Percentiles rank a stretch among this genome's conserved stretches.
phyloP scores from a whole-genome alignment of 2,329 filamentous ascomycete genomes.

The Penicillium sp. region DNA sequence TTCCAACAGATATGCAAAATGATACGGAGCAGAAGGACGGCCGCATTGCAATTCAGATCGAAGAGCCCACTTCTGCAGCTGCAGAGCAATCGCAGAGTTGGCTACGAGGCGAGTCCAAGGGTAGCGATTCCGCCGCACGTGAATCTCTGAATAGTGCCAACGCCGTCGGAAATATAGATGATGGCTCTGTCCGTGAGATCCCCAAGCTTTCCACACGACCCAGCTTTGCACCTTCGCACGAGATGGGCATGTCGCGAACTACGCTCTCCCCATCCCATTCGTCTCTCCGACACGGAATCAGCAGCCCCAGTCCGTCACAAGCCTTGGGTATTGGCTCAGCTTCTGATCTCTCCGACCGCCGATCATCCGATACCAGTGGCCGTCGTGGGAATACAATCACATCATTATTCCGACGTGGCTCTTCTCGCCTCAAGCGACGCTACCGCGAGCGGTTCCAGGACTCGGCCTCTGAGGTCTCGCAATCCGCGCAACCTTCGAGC shows the following conservation, averaged over 20 bases:
- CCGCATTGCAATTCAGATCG: background rate
- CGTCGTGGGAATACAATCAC: constrained; percentile 55
- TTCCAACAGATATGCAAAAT: constrained; percentile 1
- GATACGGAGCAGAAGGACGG: background rate
- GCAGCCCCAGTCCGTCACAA: constrained; percentile 52
- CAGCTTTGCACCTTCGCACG: constrained; percentile 34
- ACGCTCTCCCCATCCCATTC: constrained; percentile 39
- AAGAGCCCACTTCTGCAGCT: constrained; percentile 5
- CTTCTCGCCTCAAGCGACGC: constrained; percentile 52
- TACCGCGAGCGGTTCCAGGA: constrained; percentile 48
- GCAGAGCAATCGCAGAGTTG: constrained; percentile 27
- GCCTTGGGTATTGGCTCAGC: constrained; percentile 50
- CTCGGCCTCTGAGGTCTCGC: constrained; percentile 75
- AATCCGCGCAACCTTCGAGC: constrained; percentile 81
- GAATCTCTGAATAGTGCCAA: constrained; percentile 31
- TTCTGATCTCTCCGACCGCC: constrained; percentile 51
- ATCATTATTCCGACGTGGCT: constrained; percentile 69
- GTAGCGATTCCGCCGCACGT: constrained; percentile 18
- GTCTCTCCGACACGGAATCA: constrained; percentile 44
- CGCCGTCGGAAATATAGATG: constrained; percentile 34
- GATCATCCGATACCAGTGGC: constrained; percentile 53
- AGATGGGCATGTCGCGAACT: constrained; percentile 32
- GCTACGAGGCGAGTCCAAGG: constrained; percentile 33
- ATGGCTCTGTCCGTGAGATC: constrained; percentile 29
- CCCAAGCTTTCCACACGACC: constrained; percentile 25